A percentile compares a stretch with the other conserved stretches of the same genome.
phyloP scores from a whole-genome alignment of 495 filamentous ascomycete species.

The Schizothecium vesticola region DNA sequence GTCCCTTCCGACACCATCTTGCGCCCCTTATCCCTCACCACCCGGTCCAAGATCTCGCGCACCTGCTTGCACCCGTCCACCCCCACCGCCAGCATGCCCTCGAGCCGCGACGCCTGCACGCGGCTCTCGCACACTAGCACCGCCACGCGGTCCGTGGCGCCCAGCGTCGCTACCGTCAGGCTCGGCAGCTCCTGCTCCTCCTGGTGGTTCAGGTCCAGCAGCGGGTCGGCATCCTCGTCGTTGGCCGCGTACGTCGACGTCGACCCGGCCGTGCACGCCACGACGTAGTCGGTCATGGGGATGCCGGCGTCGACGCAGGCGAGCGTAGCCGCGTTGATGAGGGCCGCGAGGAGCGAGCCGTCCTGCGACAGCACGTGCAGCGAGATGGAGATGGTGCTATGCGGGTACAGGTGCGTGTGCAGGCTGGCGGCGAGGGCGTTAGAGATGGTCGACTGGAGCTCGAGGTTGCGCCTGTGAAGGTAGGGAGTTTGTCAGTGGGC shows the following conservation, averaged over 20 bases:
- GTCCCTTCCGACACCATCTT: constrained; percentile 58
- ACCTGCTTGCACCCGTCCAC: constrained; percentile 89
- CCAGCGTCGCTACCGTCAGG: constrained; percentile 77
- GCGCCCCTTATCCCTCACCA: constrained; percentile 61
- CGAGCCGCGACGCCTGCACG: constrained; percentile 68
- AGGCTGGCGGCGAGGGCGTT: constrained; percentile 67
- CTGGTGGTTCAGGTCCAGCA: constrained; percentile 78
- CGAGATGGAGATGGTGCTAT: constrained; percentile 74
- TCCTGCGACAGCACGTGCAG: constrained; percentile 88
- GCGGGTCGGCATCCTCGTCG: constrained; percentile 70
- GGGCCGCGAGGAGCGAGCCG: constrained; percentile 81
- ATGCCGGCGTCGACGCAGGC: constrained; percentile 92
- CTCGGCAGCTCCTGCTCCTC: constrained; percentile 91
- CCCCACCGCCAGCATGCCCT: constrained; percentile 86
- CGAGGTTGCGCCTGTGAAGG: constrained; percentile 60
- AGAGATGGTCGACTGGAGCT: constrained; percentile 72
- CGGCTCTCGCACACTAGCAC: constrained; percentile 80
- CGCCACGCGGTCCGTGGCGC: constrained; percentile 63
- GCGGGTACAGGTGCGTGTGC: constrained; percentile 83
- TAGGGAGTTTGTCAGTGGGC: neutral
- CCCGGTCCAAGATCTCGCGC: constrained; percentile 65
- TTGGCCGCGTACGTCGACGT: constrained; percentile 59
- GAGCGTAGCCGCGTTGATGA: constrained; percentile 86
- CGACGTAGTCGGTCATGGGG: constrained; percentile 85
- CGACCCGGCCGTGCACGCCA: constrained; percentile 80